phyloP scores from a whole-genome alignment of 1,139 yeast genomes.

The Yamadazyma atlantica region DNA sequence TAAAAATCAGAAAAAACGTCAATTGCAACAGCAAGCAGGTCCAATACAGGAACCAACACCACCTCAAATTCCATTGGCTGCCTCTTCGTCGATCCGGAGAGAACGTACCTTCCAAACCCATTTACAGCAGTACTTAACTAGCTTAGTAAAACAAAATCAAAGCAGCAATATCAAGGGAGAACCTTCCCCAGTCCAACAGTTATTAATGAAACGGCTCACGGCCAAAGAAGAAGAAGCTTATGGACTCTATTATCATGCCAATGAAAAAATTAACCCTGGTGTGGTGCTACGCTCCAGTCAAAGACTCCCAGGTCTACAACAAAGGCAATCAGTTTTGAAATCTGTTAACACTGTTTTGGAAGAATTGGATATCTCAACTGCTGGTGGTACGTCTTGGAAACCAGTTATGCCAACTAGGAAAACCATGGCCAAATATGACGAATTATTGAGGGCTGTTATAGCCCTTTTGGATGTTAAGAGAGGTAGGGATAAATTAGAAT shows the following conservation, averaged over 20 bases:
- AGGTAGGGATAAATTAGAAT: slow-evolving; percentile 82
- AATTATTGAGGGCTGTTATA: slow-evolving; percentile 67
- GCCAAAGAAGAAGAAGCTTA: slow-evolving; percentile 81
- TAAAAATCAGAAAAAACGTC: slow-evolving; percentile 52
- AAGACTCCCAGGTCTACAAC: slow-evolving; percentile 46
- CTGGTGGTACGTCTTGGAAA: slow-evolving; percentile 52
- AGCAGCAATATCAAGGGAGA: slow-evolving; percentile 29
- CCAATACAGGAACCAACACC: slow-evolving; percentile 50
- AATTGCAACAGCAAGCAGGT: slow-evolving; percentile 43
- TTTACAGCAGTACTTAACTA: slow-evolving; percentile 44
- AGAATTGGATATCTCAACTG: slow-evolving; percentile 75
- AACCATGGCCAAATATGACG: slow-evolving; percentile 79
- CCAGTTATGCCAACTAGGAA: slow-evolving; percentile 89
- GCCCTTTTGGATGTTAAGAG: slow-evolving; percentile 80
- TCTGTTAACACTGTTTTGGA: slow-evolving; percentile 72
- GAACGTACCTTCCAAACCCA: slow-evolving; percentile 55
- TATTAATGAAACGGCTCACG: slow-evolving; percentile 58
- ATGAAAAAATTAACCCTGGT: slow-evolving; percentile 74
- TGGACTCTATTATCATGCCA: slow-evolving; percentile 77
- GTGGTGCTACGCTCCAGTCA: slow-evolving; percentile 75
- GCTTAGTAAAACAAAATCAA: slow-evolving; percentile 38
- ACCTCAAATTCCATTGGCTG: slow-evolving; percentile 58
- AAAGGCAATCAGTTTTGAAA: slow-evolving; percentile 63
- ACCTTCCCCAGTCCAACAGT: slow-evolving; percentile 40
- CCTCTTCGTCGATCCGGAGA: slow-evolving; percentile 50